Percentiles rank a stretch among this genome's conserved stretches.
Conservation (phyloP, 2,329 filamentous ascomycete genomes). For the Sporothrix protearum region DNA sequence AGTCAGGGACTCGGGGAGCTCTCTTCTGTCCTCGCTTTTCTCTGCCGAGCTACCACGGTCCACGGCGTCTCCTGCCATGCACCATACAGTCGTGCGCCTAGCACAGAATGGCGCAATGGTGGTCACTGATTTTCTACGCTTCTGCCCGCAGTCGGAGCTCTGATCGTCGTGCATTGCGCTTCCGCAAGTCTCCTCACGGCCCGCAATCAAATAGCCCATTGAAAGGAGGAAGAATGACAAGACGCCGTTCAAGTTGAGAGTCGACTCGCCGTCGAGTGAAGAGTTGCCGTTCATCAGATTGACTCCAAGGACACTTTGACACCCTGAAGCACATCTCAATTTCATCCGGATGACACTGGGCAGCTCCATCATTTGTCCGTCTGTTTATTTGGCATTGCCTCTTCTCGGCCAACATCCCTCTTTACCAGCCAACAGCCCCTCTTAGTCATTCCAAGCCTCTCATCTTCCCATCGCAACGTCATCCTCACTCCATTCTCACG, state of each 20-base stretch:
- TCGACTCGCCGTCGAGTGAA: too few species aligned
- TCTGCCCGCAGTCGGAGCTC: neutral
- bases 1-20: neutral
- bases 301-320: too few species aligned
- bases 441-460: neutral
- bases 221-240: too few species aligned
- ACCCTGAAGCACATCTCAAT: neutral
- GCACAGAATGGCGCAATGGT: neutral
- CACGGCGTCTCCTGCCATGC: neutral
- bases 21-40: neutral
- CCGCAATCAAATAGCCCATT: neutral
- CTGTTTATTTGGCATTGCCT: neutral
- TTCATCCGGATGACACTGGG: neutral
- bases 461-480: neutral
- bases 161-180: neutral
- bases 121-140: neutral
- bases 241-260: neutral
- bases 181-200: neutral
- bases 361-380: neutral
- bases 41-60: neutral
- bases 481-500: neutral
- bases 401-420: neutral
- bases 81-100: conserved; percentile 1
- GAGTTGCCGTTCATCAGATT: neutral
- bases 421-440: neutral